Evolutionary conservation across 441 rosid species (phyloP), one percentile per base, ranked within the genome.

Genomic region (Arabidopsis lyrata): DNA sequence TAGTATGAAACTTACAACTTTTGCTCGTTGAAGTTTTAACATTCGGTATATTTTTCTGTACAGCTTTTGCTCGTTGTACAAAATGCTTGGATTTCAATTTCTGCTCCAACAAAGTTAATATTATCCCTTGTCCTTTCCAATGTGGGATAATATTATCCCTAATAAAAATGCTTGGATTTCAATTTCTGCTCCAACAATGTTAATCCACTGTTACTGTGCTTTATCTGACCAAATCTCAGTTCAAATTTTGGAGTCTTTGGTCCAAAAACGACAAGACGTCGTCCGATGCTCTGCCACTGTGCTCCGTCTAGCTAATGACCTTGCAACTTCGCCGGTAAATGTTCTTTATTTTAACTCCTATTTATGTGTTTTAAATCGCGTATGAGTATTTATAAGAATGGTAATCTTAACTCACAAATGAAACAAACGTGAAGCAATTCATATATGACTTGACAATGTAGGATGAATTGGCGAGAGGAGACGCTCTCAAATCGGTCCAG

Each of bases 321-420:
- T 86, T 0, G 85, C 35, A 50, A 86, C 86, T 9, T 81, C 90
- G 1, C 12, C 73, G 60, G 87, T 84, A 81, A 16, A 7, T 15
- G 31, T 15, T 7, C 20, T 47, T 6, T 44, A 2, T 44, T 44
- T 12, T 6, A 44, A 39, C 44, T 36, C 6, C 10, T 36, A 22
- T 22, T 22, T 22, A 22, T 22, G 22, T 22, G 22, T 22, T 22
- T 22, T 2, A 22, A 22, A 22, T 22, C 22, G 22, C 22, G 22
- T 22, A 22, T 22, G 22, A 22, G 31, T 29, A 29, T 29, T 29
- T 29, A 29, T 29, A 29, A 29, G 5, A 29, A 5, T 4, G 31
- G 0, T 29, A 29, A 29, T 29, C 31, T 29, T 27, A 27, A 27
- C 31, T 27, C 31, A 27, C 31, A 27, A 27, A 27, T 27, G 31